A percentile compares a stretch with the other conserved stretches of the same genome.
phyloP scores from a whole-genome alignment of 371 early-diverging fungal species.

The Rhizopus delemar region DNA sequence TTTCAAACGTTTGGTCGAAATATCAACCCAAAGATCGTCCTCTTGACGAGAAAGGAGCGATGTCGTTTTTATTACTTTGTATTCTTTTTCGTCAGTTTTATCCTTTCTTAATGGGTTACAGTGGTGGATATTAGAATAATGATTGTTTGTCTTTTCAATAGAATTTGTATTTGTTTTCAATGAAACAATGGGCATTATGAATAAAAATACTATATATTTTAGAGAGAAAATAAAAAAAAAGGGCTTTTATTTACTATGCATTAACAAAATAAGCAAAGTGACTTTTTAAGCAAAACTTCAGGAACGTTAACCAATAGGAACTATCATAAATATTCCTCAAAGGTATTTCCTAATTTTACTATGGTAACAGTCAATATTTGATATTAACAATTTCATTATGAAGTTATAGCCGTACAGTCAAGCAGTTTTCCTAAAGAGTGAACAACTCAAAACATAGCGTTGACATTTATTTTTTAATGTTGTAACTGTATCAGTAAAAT shows the following conservation, averaged over 20 bases:
- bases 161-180: neutral
- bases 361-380: too few species aligned
- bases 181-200: slow-evolving; percentile 9
- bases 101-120: neutral
- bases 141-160: neutral
- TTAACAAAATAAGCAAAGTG: neutral
- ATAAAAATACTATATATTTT: neutral
- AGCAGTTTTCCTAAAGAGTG: too few species aligned
- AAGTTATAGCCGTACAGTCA: too few species aligned
- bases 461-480: too few species aligned
- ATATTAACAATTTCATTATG: too few species aligned
- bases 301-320: slow-evolving; percentile 18
- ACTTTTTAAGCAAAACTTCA: slow-evolving; percentile 3
- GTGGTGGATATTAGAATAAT: neutral
- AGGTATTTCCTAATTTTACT: too few species aligned
- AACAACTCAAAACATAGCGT: too few species aligned
- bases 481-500: too few species aligned
- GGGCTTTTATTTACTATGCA: neutral
- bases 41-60: slow-evolving; percentile 35
- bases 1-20: slow-evolving; percentile 37
- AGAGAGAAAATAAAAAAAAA: slow-evolving; percentile 1
- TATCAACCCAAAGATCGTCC: slow-evolving; percentile 42
- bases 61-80: slow-evolving; percentile 2
- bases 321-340: too few species aligned
- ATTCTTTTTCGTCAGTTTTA: neutral